Base-by-base conservation (phyloP, 805 yeast species). In the Ogataea naganishii region DNA sequence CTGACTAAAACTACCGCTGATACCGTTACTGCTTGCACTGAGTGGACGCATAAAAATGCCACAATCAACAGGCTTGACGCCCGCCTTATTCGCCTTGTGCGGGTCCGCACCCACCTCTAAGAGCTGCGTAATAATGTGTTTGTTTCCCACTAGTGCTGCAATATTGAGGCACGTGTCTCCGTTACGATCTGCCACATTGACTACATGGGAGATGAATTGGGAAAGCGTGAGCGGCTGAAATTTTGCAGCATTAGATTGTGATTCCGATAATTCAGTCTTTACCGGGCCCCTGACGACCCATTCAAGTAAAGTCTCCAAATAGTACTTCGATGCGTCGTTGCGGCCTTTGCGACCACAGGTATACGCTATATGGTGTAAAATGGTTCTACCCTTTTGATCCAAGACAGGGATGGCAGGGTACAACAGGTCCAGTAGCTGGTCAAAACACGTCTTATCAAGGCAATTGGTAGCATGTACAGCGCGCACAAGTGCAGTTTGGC, bases 131-230 rank as follows among this genome's bases (percentile, higher is more conserved):
- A 81, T 88, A 33, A 92, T 70, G 26, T 80, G 75, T 27, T 75
- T 72, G 50, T 83, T 81, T 7, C 94, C 94, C 16, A 92, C 72
- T 43, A 94, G 71, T 0, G 96, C 92, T 1, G 94, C 94, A 33
- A 92, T 82, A 49, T 88, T 94, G 36, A 92, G 63, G 27, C 96
- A 88, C 0, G 98, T 92, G 51, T 92, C 96, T 16, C 98, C 98
- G 46, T 88, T 88, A 32, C 75, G 64, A 57, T 92, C 98, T 39
- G 80, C 83, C n/a, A 81, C 80, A 50, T 92, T 89, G 31, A 89
- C 78, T 43, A 92, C 71, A 27, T 75, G 72, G 12, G 69, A 61
- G 61, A 80, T 76, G 40, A 80, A 73, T 46, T 68, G 62, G 8
- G 71, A 67, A 16, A 81, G 58, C 23, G 72, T 60, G 27, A 70